Evolutionary conservation across 192 early-diverging fungal genomes (phyloP), one percentile per base, ranked within the genome.

Genomic region (Glomus cerebriforme): DNA sequence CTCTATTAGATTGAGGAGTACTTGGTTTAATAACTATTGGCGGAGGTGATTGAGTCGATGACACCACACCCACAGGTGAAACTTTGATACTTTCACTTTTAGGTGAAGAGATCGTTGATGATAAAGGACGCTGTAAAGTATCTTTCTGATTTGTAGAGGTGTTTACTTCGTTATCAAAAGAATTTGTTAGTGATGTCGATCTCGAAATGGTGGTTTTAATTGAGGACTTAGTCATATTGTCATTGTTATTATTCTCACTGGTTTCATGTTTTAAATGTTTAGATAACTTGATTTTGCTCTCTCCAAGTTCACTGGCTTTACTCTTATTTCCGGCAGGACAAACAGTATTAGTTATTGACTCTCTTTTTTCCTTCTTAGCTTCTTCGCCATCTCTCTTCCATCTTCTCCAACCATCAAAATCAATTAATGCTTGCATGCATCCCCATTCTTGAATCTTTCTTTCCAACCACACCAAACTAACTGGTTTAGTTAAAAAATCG

Each of bases 401-500:
- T 31, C 80, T 83, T 63, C 85, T 83, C 89, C 89, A 92, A 54
- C 86, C 89, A 32, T 94, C 92, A 75, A 94, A 92, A 81, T 97
- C 95, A 72, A 97, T 96, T 29, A 97, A 83, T 0, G 94, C 93
- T 77, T 97, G 95, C 92, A 97, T 97, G 79, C 92, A 92, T 1
- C 95, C 95, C 95, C 95, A 97, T 81, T 97, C 95, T 31, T 93
- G 87, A 75, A 97, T 93, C 85, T 96, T 96, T 59, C 90, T 88
- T 82, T 92, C 91, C 29, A 97, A 85, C 95, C 95, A 97, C 22
- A 87, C 86, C 10, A 95, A 81, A 79, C 90, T 91, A 17, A 95
- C 91, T 0, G 95, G 95, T 79, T 97, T 96, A 26, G 93, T 96
- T 78, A 96, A 80, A 82, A 94, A 96, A 83, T 96, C 95, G 77